Percentiles rank a stretch among this genome's conserved stretches.
Conservation (phyloP, 768 basidiomycete genomes). For the Auriscalpium vulgare region DNA sequence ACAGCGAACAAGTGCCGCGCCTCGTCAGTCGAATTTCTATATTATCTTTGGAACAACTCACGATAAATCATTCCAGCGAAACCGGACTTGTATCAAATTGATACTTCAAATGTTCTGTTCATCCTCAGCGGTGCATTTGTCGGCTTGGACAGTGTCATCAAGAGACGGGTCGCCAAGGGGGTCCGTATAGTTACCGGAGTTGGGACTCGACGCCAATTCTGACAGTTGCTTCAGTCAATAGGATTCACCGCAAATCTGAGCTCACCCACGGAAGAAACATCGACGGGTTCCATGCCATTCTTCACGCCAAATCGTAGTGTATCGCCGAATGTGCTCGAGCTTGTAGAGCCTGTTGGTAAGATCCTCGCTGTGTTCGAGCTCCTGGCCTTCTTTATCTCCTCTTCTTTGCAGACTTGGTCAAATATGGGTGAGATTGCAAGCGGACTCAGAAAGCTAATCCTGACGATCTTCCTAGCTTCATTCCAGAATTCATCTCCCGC, state of each 20-base stretch:
- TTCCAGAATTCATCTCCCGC: slow-evolving; percentile 92
- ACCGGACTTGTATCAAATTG: slow-evolving; percentile 66
- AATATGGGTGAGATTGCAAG: slow-evolving; percentile 54
- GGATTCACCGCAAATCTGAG: slow-evolving; percentile 65
- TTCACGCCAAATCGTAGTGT: slow-evolving; percentile 67
- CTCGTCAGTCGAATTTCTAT: slow-evolving; percentile 18
- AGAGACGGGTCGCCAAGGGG: slow-evolving; percentile 73
- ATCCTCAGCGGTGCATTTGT: slow-evolving; percentile 94
- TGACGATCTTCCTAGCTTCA: slow-evolving; percentile 45
- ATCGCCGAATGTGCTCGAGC: slow-evolving; percentile 49
- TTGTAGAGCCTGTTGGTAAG: slow-evolving; percentile 64
- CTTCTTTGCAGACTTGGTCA: slow-evolving; percentile 60
- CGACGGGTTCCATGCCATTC: slow-evolving; percentile 45
- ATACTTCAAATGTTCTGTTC: slow-evolving; percentile 91
- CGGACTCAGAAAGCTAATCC: neutral
- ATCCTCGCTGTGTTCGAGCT: neutral
- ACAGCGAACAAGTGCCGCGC: slow-evolving; percentile 33
- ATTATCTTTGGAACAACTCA: neutral
- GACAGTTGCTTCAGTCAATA: slow-evolving; percentile 56
- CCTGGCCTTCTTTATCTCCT: neutral
- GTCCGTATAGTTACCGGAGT: slow-evolving; percentile 37
- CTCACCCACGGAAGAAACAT: slow-evolving; percentile 31
- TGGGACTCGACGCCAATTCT: neutral
- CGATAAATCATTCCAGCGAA: slow-evolving; percentile 31
- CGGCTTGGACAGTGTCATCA: slow-evolving; percentile 78